These are phyloP conservation scores for Alnus rubra DNA, from an alignment of 306 rosid species.

Conservation along the genomic window DNA sequence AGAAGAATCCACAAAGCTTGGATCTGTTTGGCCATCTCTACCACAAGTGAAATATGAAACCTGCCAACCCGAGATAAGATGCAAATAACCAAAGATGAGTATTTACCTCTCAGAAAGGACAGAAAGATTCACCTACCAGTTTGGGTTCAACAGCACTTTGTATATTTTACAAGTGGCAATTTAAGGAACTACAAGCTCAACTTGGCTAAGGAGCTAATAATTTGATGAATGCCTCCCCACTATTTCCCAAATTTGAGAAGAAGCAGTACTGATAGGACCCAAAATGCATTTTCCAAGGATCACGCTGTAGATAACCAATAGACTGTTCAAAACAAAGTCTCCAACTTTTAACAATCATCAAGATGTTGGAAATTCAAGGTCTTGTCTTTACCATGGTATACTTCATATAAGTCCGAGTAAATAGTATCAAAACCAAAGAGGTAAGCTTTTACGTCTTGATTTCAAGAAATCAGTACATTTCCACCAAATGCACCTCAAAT, in stretches of 20 bases:
- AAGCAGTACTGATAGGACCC: background rate
- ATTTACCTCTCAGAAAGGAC: background rate
- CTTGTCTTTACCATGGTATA: background rate
- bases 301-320: background rate
- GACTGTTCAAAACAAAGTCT: background rate
- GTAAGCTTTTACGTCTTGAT: background rate
- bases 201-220: background rate
- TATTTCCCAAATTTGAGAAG: background rate
- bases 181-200: conserved; percentile 1
- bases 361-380: background rate
- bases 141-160: too few species aligned
- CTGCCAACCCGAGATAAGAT: background rate
- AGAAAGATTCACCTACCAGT: background rate
- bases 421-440: background rate
- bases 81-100: background rate
- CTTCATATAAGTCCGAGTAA: background rate
- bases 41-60: background rate
- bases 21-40: too few species aligned
- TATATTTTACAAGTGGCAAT: background rate
- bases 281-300: background rate
- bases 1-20: background rate
- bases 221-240: background rate
- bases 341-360: background rate
- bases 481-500: background rate
- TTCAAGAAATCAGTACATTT: background rate